Base-by-base conservation (phyloP, 805 yeast species). In the Yamadazyma phyllophila region DNA sequence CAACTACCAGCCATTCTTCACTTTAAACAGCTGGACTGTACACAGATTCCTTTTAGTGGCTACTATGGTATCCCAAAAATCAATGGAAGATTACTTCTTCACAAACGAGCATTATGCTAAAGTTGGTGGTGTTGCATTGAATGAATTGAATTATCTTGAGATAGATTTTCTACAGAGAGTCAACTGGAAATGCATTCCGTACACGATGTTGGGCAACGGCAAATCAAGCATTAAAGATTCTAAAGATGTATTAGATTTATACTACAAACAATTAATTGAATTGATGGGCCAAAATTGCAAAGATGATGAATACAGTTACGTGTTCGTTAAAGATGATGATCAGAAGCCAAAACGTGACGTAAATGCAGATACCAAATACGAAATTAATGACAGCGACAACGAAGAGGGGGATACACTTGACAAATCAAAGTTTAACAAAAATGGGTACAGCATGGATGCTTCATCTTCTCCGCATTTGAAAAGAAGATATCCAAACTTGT, bases 81-180 rank as follows among this genome's bases (percentile, higher is more conserved):
- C 96, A 1, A 74, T 90, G 52, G 90, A 96, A 64, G 99, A 92
- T 66, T 85, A 91, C 20, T 92, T 94, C 65, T 91, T 94, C 66
- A 89, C 97, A 12, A 92, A 91, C 64, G 78, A 84, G 37, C 97
- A 94, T 63, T 92, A 94, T 59, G 96, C 98, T 10, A 87, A 86
- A 61, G 97, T 94, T 14, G 99, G 99, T 2, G 98, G 99, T 49
- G 85, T 90, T 4, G 88, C 88, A 36, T 69, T 85, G 39, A 76
- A 82, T 48, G 97, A 90, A 60, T 71, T 91, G 53, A 94, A 94
- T 63, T 75, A 92, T 45, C 71, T 92, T 39, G 99, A 92, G 61
- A 82, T 86, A 43, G 98, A 94, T 63, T 90, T 94, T 57, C 74
- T 92, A 37, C 77, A 78, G 40, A 73, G 90, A 50, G 92, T 92